Evolutionary conservation across 305 asterid species (phyloP).

Genomic region (Fraxinus sp.): DNA sequence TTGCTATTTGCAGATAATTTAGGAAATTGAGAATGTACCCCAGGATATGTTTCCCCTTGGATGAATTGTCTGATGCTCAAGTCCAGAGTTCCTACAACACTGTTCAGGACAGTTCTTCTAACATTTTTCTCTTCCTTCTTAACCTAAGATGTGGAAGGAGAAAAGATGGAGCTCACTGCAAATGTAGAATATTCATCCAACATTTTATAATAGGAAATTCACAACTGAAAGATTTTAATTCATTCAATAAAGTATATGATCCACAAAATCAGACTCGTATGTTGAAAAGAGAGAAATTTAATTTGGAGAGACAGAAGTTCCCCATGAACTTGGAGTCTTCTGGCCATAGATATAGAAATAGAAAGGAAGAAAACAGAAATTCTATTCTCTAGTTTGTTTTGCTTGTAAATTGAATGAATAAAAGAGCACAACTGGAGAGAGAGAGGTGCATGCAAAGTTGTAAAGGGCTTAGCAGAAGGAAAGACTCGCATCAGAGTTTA

Average conservation of each 20-base stretch:
- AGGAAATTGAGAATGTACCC: constrained; percentile 50
- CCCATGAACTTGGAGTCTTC: neutral
- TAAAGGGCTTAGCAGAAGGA: neutral
- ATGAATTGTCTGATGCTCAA: constrained; percentile 68
- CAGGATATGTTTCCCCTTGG: constrained; percentile 79
- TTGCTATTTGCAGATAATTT: constrained; percentile 14
- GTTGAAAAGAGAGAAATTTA: constrained; percentile 5
- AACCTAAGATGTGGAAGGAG: constrained; percentile 44
- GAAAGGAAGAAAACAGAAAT: neutral
- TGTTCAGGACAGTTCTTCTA: constrained; percentile 72
- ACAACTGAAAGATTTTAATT: constrained; percentile 11
- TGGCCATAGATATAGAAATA: neutral
- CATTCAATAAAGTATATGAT: neutral
- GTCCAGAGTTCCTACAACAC: constrained; percentile 89
- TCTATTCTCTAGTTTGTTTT: neutral
- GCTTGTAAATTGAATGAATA: constrained; percentile 9
- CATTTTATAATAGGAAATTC: neutral
- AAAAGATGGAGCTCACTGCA: constrained; percentile 10
- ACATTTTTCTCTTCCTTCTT: constrained; percentile 78
- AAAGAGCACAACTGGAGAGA: neutral
- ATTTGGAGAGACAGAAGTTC: neutral
- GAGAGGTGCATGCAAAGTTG: constrained; percentile 5
- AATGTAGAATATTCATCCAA: constrained; percentile 2
- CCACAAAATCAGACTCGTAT: neutral
- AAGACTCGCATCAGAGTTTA: constrained; percentile 10